phyloP scores from a whole-genome alignment of 257 asterid species.

The Solanum commersonii region DNA sequence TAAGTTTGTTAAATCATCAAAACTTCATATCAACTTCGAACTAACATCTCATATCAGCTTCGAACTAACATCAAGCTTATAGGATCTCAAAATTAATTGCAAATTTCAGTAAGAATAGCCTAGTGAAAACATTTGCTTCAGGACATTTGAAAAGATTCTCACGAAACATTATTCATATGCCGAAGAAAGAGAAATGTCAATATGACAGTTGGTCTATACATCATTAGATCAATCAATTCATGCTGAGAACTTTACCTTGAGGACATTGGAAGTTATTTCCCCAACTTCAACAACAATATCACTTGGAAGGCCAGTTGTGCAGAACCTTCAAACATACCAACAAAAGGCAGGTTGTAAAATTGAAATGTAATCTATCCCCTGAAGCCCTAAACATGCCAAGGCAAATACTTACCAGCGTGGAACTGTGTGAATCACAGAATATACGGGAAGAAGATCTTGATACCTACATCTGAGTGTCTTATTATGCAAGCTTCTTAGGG shows the following conservation, averaged over 20 bases:
- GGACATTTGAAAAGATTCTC: background rate
- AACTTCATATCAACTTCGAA: too few relatives aligned
- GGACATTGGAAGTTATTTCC: constrained; percentile 91
- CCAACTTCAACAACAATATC: constrained; percentile 87
- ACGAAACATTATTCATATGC: background rate
- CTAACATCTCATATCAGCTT: too few relatives aligned
- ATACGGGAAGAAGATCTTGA: background rate
- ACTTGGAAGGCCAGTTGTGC: constrained; percentile 92
- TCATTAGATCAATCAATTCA: background rate
- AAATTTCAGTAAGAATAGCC: background rate
- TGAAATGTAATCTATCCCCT: background rate
- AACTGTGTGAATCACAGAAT: background rate
- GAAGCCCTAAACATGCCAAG: background rate
- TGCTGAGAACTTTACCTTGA: constrained; percentile 48
- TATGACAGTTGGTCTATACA: background rate
- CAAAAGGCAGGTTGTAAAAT: background rate
- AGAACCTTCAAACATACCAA: constrained; percentile 44
- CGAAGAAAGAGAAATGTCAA: background rate
- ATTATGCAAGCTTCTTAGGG: background rate
- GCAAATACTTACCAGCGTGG: background rate
- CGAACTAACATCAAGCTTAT: background rate
- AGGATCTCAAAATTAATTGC: background rate
- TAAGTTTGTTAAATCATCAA: too few relatives aligned
- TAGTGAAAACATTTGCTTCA: background rate
- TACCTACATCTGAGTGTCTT: background rate